Conservation (phyloP, 768 basidiomycete species). For the Termitomyces eurrhizus region DNA sequence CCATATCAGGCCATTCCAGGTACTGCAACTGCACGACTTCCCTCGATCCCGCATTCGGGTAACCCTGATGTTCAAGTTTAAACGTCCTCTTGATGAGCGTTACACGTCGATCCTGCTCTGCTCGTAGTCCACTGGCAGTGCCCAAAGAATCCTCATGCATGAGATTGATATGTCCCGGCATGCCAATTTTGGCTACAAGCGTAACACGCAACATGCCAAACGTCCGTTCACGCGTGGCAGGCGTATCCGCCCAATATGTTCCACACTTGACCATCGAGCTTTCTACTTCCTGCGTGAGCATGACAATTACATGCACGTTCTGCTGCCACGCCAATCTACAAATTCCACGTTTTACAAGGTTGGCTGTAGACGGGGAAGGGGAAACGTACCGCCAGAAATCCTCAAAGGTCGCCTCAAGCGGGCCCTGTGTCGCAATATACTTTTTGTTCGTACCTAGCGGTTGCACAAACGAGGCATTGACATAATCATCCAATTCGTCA, state of each 20-base stretch:
- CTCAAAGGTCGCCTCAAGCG: constrained; percentile 79
- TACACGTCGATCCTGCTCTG: not conserved
- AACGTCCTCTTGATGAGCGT: constrained; percentile 59
- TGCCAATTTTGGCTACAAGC: constrained; percentile 32
- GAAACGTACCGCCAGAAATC: constrained; percentile 91
- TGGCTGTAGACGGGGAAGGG: not conserved
- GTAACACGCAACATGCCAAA: constrained; percentile 74
- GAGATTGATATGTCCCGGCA: constrained; percentile 14
- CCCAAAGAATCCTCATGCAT: constrained; percentile 1
- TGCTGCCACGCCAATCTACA: constrained; percentile 88
- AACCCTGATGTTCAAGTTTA: constrained; percentile 56
- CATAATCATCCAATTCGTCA: constrained; percentile 66
- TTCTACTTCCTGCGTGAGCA: constrained; percentile 93
- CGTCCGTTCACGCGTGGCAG: constrained; percentile 13
- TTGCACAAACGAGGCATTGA: constrained; percentile 93
- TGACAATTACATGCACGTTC: constrained; percentile 91
- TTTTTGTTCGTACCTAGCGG: constrained; percentile 76
- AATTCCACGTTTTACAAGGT: no score
- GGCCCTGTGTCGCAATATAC: constrained; percentile 97
- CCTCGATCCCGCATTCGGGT: constrained; percentile 59
- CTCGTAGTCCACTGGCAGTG: not conserved
- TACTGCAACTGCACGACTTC: constrained; percentile 86
- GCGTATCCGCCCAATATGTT: constrained; percentile 70
- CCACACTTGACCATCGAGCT: constrained; percentile 89
- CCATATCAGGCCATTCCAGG: constrained; percentile 95